Conservation (phyloP, 2,329 filamentous ascomycete species). For the Cordyceps cicadae region DNA sequence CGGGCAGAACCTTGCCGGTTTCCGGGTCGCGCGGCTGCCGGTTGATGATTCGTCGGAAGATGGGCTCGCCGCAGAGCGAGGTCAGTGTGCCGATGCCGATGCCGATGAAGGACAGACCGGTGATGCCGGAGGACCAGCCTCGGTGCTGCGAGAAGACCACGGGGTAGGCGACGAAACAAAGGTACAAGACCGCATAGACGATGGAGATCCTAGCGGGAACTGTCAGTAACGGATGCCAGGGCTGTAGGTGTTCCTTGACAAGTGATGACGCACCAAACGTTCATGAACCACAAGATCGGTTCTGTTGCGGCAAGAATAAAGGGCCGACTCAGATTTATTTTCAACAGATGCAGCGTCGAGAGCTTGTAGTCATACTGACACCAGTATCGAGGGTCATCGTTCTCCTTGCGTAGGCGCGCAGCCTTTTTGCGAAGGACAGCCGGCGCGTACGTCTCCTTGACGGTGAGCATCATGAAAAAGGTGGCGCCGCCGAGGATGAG, state of each 20-base stretch:
- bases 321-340: constrained; percentile 63
- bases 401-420: constrained; percentile 52
- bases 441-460: constrained; percentile 66
- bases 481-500: constrained; percentile 58
- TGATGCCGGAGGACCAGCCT: constrained; percentile 65
- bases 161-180: constrained; percentile 81
- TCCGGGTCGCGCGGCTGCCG: constrained; percentile 59
- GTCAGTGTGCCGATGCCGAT: constrained; percentile 52
- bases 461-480: constrained; percentile 44
- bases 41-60: constrained; percentile 68
- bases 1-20: constrained; percentile 62
- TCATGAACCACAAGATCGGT: constrained; percentile 62
- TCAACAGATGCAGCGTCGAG: constrained; percentile 53
- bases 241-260: neutral
- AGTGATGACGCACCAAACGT: constrained; percentile 39
- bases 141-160: constrained; percentile 64
- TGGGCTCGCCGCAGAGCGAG: constrained; percentile 52
- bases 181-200: constrained; percentile 72
- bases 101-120: constrained; percentile 67
- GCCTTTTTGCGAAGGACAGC: constrained; percentile 58
- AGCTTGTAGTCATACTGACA: constrained; percentile 64
- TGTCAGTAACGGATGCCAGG: neutral
- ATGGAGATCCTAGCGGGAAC: constrained; percentile 54
- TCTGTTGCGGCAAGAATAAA: constrained; percentile 67
- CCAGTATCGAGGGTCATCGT: constrained; percentile 61